Percentiles rank a stretch among this genome's conserved stretches.
These are phyloP conservation scores for Entonaema liquescens DNA, from an alignment of 495 filamentous ascomycete species.

Conservation along the genomic window DNA sequence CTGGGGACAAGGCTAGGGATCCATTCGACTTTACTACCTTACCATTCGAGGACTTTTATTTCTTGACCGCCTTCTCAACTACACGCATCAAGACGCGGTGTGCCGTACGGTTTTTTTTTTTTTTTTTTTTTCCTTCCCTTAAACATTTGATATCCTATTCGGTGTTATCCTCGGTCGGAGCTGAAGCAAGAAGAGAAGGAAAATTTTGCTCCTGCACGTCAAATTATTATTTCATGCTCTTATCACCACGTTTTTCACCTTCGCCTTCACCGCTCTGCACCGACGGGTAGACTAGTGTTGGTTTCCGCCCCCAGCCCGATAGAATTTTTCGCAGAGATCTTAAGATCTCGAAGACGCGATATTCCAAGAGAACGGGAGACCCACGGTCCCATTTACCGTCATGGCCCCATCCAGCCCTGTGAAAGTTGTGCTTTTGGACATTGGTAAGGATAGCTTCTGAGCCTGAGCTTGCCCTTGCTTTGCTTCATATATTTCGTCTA, in stretches of 20 bases:
- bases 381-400: slow-evolving; percentile 23
- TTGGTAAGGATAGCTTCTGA: slow-evolving; percentile 52
- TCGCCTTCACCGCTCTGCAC: slow-evolving; percentile 36
- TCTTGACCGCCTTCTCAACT: slow-evolving; percentile 46
- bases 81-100: slow-evolving; percentile 40
- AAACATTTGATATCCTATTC: slow-evolving; percentile 33
- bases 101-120: slow-evolving; percentile 9
- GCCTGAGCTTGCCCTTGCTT: slow-evolving; percentile 39
- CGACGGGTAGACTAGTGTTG: slow-evolving; percentile 35
- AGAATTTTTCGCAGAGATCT: slow-evolving; percentile 28
- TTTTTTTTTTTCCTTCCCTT: slow-evolving; percentile 3
- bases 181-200: slow-evolving; percentile 18
- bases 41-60: slow-evolving; percentile 32
- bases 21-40: slow-evolving; percentile 9
- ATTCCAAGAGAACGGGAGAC: slow-evolving; percentile 18
- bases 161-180: slow-evolving; percentile 35
- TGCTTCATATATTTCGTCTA: slow-evolving; percentile 25
- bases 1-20: slow-evolving; percentile 10
- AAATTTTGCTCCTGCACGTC: slow-evolving; percentile 35
- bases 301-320: slow-evolving; percentile 33
- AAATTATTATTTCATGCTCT: slow-evolving; percentile 31
- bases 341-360: slow-evolving; percentile 29
- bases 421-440: slow-evolving; percentile 60
- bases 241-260: slow-evolving; percentile 6
- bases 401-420: slow-evolving; percentile 44